Evolutionary conservation across 106 monocot genomes (phyloP).

Genomic region (Platanthera guangdongensis): DNA sequence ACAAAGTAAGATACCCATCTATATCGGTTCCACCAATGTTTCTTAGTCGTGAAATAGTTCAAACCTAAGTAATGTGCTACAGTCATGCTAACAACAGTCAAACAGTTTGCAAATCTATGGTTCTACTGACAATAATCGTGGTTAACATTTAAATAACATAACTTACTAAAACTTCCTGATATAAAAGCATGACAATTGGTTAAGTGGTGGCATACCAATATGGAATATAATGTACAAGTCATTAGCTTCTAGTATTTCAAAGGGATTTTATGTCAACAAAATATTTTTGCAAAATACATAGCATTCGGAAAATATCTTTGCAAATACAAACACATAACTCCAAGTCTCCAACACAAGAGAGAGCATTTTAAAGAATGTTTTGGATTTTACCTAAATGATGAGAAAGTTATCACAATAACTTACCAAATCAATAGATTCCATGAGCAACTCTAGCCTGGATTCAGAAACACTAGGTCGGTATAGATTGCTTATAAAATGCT

Average conservation of each 20-base stretch:
- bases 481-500: slow-evolving; percentile 70
- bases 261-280: neutral
- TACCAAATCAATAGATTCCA: slow-evolving; percentile 83
- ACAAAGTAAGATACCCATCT: no score
- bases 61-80: neutral
- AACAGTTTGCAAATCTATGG: neutral
- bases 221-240: neutral
- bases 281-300: neutral
- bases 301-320: neutral
- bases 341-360: neutral
- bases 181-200: neutral
- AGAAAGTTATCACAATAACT: slow-evolving; percentile 3
- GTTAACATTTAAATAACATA: neutral
- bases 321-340: neutral
- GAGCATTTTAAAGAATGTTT: neutral
- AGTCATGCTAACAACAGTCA: neutral
- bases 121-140: neutral
- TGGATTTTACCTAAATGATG: neutral
- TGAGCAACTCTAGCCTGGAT: slow-evolving; percentile 56
- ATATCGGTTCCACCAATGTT: no score
- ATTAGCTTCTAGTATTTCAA: neutral
- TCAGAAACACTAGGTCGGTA: slow-evolving; percentile 77
- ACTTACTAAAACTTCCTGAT: neutral
- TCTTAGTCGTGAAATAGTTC: neutral
- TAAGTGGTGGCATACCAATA: neutral